Percentiles rank a stretch among this genome's conserved stretches.
phyloP scores from a whole-genome alignment of 805 yeast species.

The Metschnikowia chrysomelidarum region DNA sequence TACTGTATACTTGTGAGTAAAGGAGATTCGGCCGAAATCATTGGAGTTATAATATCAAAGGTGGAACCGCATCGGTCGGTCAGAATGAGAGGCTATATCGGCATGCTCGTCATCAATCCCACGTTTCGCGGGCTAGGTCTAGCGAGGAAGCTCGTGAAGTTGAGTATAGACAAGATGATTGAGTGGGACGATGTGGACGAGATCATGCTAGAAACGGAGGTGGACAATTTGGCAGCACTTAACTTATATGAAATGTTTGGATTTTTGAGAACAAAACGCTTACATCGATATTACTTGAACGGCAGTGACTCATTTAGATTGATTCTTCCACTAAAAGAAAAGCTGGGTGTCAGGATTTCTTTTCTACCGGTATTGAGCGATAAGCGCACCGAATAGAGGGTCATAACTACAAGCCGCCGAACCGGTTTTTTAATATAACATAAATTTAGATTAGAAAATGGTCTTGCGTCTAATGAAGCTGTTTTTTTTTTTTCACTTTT shows the following conservation, averaged over 20 bases:
- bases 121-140: conserved; percentile 74
- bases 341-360: conserved; percentile 46
- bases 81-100: conserved; percentile 86
- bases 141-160: conserved; percentile 67
- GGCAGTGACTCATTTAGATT: conserved; percentile 91
- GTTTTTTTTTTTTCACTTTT: too few relatives aligned
- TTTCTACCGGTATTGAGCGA: conserved; percentile 43
- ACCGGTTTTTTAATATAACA: neutral
- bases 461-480: neutral
- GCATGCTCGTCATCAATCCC: conserved; percentile 87
- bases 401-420: too few relatives aligned
- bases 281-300: conserved; percentile 84
- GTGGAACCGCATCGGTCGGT: conserved; percentile 72
- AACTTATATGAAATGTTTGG: conserved; percentile 72
- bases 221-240: conserved; percentile 69
- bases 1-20: conserved; percentile 65
- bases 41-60: conserved; percentile 88
- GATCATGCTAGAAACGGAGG: conserved; percentile 91
- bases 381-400: conserved; percentile 1
- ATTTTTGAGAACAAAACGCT: conserved; percentile 68
- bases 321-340: conserved; percentile 73
- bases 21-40: conserved; percentile 31
- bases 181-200: conserved; percentile 72
- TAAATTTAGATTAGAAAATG: neutral
- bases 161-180: conserved; percentile 64